Base-by-base conservation (phyloP, 176 grass and related monocot species). In the Paspalum notatum region DNA sequence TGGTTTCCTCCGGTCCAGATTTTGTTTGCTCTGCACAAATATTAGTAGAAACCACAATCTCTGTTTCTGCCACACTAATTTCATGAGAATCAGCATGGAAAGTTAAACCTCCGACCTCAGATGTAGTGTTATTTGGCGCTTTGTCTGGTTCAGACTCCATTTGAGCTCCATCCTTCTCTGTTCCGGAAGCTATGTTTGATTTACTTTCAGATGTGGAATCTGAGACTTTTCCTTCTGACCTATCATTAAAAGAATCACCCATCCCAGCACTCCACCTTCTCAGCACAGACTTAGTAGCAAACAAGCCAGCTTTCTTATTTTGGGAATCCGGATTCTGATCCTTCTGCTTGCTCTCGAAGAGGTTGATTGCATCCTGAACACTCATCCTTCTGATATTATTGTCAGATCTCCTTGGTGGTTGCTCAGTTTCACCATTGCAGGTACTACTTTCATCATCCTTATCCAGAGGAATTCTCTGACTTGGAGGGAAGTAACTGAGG, bases 281-380 rank as follows among this genome's bases (percentile, higher is more conserved):
- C 61, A 99, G 75, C 64, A 99, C 97, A 39, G 89, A 85, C 65
- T 99, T 99, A 45, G 82, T 82, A 82, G 83, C 83, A 65, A 85
- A 86, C 64, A 95, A 85, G 26, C 93, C 91, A 48, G 85, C 72
- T 74, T 82, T 95, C 79, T 88, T 93, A 75, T 82, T 99, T 74
- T 91, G 83, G 77, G 67, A 83, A 90, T 99, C 91, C 1, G 25
- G 71, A 62, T 87, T 95, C 12, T 86, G 66, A 68, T 90, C 93
- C 72, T 93, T 91, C 80, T 99, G 88, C 80, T 99, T 99, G 59
- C 87, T 95, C 89, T 99, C 97, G 7, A 99, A 99, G 47, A 99
- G 92, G 77, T 48, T 99, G 74, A 99, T 99, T 37, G 97, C 97
- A 59, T 96, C 97, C 88, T 99, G 89, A 70, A 99, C 97, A 46